phyloP scores from a whole-genome alignment of 2,329 filamentous ascomycete genomes.

The Chalaropsis ovoidea region DNA sequence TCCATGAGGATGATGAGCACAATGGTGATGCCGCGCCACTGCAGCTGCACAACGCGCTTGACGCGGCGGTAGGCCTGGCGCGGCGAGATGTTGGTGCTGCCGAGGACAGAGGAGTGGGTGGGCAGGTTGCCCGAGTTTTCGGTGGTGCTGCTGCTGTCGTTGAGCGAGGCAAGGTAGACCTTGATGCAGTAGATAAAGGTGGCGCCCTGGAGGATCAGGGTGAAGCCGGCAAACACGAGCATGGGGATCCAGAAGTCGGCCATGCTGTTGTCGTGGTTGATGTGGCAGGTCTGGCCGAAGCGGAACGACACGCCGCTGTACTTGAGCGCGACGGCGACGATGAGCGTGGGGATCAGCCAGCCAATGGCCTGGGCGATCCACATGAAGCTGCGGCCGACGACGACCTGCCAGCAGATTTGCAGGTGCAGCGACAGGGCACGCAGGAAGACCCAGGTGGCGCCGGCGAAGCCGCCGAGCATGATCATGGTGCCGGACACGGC shows the following conservation, averaged over 20 bases:
- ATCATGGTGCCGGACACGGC: slow-evolving; percentile 81
- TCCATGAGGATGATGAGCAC: slow-evolving; percentile 83
- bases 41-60: slow-evolving; percentile 73
- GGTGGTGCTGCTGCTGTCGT: slow-evolving; percentile 60
- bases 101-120: slow-evolving; percentile 57
- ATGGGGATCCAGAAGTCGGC: slow-evolving; percentile 85
- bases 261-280: slow-evolving; percentile 79
- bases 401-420: slow-evolving; percentile 94
- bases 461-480: slow-evolving; percentile 73
- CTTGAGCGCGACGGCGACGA: slow-evolving; percentile 64
- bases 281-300: slow-evolving; percentile 84
- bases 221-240: slow-evolving; percentile 63
- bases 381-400: slow-evolving; percentile 83
- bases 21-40: slow-evolving; percentile 88
- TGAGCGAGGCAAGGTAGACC: slow-evolving; percentile 77
- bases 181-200: slow-evolving; percentile 92
- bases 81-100: slow-evolving; percentile 66
- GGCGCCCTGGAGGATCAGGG: slow-evolving; percentile 68
- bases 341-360: slow-evolving; percentile 72
- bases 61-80: slow-evolving; percentile 81
- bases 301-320: slow-evolving; percentile 90
- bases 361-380: slow-evolving; percentile 68
- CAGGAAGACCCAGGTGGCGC: slow-evolving; percentile 83
- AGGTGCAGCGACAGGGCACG: slow-evolving; percentile 85
- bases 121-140: slow-evolving; percentile 58